phyloP scores from a whole-genome alignment of 2,329 filamentous ascomycete species.

The Nigrospora oryzae region DNA sequence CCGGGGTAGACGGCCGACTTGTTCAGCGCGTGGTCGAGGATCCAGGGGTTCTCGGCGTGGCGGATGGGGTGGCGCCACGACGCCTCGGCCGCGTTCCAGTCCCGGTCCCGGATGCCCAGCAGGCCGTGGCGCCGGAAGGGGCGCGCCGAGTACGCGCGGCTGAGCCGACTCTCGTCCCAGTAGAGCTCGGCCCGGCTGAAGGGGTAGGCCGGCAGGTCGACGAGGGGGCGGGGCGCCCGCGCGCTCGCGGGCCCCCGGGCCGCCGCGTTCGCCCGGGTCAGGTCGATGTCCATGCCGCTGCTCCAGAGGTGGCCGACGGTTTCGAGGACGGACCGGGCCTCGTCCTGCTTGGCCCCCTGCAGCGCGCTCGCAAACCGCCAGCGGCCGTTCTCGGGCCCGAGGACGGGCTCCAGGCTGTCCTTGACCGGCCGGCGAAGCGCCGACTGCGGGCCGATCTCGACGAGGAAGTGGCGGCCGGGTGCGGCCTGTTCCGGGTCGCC shows the following conservation, averaged over 20 bases:
- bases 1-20: conserved; percentile 3
- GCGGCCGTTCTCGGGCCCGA: background rate
- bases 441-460: conserved; percentile 14
- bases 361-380: conserved; percentile 1
- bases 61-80: conserved; percentile 2
- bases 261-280: background rate
- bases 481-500: conserved; percentile 7
- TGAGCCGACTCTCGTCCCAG: conserved; percentile 3
- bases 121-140: conserved; percentile 4
- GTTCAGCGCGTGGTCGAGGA: conserved; percentile 2
- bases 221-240: background rate
- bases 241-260: background rate
- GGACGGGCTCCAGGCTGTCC: conserved; percentile 11
- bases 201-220: background rate
- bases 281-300: background rate
- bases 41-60: conserved; percentile 1
- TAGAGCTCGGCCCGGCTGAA: conserved; percentile 1
- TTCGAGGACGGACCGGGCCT: background rate
- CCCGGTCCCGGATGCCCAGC: background rate
- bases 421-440: conserved; percentile 14
- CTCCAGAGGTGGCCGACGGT: background rate
- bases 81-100: background rate
- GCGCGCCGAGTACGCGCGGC: background rate
- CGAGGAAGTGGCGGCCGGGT: conserved; percentile 5
- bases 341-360: background rate